Percentiles rank a stretch among this genome's conserved stretches.
These are phyloP conservation scores for Leishmania braziliensis DNA, from an alignment of 208 protist species.

Conservation along the genomic window DNA sequence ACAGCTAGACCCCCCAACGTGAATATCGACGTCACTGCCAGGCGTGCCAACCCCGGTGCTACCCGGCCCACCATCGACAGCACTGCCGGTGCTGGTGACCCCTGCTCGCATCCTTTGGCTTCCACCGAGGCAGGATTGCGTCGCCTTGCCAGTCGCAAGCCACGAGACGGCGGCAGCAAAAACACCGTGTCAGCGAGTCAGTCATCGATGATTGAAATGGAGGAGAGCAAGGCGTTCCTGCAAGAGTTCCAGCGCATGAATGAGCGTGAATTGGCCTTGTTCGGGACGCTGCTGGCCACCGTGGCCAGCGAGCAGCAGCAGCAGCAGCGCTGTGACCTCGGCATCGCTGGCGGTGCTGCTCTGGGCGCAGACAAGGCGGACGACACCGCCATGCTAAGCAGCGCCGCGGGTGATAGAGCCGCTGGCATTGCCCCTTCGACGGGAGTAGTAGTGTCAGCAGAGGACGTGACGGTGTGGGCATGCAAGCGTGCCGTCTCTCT, in stretches of 20 bases:
- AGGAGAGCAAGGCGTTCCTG: slow-evolving; percentile 27
- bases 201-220: slow-evolving; percentile 32
- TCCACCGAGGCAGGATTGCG: background rate
- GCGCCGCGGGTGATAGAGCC: background rate
- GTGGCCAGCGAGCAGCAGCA: slow-evolving; percentile 24
- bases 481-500: slow-evolving; percentile 10
- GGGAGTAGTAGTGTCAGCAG: slow-evolving; percentile 6
- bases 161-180: background rate
- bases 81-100: background rate
- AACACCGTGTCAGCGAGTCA: slow-evolving; percentile 15
- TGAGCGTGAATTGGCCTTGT: slow-evolving; percentile 28
- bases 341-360: background rate
- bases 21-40: background rate
- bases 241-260: slow-evolving; percentile 31
- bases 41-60: background rate
- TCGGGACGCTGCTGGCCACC: slow-evolving; percentile 26
- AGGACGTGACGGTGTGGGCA: slow-evolving; percentile 27
- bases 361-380: background rate
- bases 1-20: background rate
- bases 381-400: background rate
- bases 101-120: background rate
- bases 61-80: background rate
- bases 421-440: background rate
- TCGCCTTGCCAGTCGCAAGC: background rate
- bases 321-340: slow-evolving; percentile 1